Evolutionary conservation across 768 basidiomycete genomes (phyloP).

Genomic region (Tricholoma saponaceum): DNA sequence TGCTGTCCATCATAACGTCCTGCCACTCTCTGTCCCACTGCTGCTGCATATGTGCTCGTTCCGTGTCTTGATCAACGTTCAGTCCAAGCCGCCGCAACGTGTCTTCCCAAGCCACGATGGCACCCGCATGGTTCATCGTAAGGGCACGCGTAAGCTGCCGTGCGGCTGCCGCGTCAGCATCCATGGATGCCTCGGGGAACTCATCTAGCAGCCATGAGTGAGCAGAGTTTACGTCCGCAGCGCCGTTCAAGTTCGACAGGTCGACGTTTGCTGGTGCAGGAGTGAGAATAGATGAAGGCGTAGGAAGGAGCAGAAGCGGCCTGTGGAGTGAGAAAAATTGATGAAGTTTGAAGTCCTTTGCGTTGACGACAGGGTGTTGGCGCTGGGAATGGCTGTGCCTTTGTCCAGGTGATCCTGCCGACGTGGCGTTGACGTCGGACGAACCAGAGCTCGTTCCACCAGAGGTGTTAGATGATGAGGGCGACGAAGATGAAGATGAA

Average conservation of each 20-base stretch:
- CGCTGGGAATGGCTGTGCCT: constrained; percentile 9
- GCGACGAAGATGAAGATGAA: constrained; percentile 2
- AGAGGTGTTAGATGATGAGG: constrained; percentile 16
- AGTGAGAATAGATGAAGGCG: constrained; percentile 52
- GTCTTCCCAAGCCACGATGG: constrained; percentile 64
- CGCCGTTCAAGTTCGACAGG: constrained; percentile 10
- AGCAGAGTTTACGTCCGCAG: constrained; percentile 11
- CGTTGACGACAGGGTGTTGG: constrained; percentile 52
- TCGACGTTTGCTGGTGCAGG: constrained; percentile 22
- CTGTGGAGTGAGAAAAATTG: constrained; percentile 84
- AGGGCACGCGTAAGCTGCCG: constrained; percentile 74
- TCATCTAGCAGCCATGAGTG: constrained; percentile 33
- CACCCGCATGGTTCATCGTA: constrained; percentile 62
- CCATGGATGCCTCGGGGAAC: constrained; percentile 47
- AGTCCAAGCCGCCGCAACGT: constrained; percentile 64
- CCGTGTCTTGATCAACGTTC: constrained; percentile 44
- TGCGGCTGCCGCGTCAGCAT: constrained; percentile 77
- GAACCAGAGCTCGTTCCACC: neutral
- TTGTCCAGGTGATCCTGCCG: neutral
- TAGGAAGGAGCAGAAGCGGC: constrained; percentile 66
- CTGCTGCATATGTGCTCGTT: constrained; percentile 47
- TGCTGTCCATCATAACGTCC: constrained; percentile 71
- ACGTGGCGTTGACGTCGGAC: neutral
- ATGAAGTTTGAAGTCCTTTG: constrained; percentile 74
- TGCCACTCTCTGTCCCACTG: constrained; percentile 58